Base-by-base conservation (phyloP, 805 yeast genomes). In the Candida piceae region DNA sequence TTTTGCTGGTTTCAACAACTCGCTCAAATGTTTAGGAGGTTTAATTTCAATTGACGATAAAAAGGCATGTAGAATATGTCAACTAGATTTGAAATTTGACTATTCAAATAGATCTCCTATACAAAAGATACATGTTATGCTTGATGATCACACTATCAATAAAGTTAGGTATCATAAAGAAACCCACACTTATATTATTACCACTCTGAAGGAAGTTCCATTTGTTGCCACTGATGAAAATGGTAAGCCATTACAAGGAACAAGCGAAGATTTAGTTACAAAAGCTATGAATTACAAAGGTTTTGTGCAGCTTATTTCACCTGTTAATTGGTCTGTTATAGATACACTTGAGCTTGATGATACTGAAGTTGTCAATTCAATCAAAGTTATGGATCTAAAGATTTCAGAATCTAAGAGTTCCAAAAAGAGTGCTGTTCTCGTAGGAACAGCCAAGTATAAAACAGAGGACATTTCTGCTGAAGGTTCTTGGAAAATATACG, bases 391-490 rank as follows among this genome's bases (percentile, higher is more conserved):
- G 63, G 60, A 63, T 16, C 56, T 76, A 34, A 73, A 71, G 30
- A 41, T 54, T 5, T 49, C 49, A 7, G 54, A 51, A 30, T 38
- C 49, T 8, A 39, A 37, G 11, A 30, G 31, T 10, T 65, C 72
- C 40, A 75, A 78, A 43, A 75, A 78, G 43, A 93, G 84, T 50
- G 74, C 77, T 34, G 61, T 93, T 7, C 78, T 86, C 1, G 66
- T 82, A n/a, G 97, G 97, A 2, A 75, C 89, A 2, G 83, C 93
- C 1, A 67, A 71, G 37, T 72, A 78, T 35, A 70, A 90, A 40
- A 77, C 80, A 41, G 98, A 90, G 54, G 96, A 88, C 60, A 63
- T 82, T 41, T 73, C 85, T 4, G 74, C 94, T 0, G 76, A 78
- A 50, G 98, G 98, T 0, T 67, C 80, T 1, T 83, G 86, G 60